Base-by-base conservation (phyloP, 352 stramenopile genomes). In the Phytophthora pini region DNA sequence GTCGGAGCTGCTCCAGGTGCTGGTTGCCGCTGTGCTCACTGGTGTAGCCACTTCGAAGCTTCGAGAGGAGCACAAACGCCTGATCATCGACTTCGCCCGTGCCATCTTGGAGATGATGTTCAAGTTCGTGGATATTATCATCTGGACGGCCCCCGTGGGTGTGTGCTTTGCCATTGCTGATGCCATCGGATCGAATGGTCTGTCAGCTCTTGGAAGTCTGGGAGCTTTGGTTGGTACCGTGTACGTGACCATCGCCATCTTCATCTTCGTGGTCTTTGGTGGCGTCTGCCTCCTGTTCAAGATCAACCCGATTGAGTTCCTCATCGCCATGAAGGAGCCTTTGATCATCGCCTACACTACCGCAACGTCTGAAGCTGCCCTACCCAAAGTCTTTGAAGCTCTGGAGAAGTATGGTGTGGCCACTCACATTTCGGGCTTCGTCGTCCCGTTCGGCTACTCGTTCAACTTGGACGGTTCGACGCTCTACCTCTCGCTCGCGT, bases 81-180 rank as follows among this genome's bases (percentile, higher is more conserved):
- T 82, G 26, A 81, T 88, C 48, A 56, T 89, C n/a, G 56, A 81
- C 1, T 73, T 80, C 11, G 36, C 75, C 0, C 65, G 68, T 3
- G 77, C 80, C 0, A 68, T 89, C 3, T 75, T 89, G 20, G 74
- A 84, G 58, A 83, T 87, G 72, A 87, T 87, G 77, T 89, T 89
- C 62, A 87, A 84, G 56, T 85, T 89, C 49, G 77, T 87, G 5
- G 72, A 84, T 54, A 87, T 89, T 61, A 68, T 89, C 45, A 85
- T 89, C 54, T 89, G 80, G 80, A 80, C 77, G 2, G 77, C 80
- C 3, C 77, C 80, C 5, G 55, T 89, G 20, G 77, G 80, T 56
- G 80, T 89, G 29, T 87, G 75, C 63, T 87, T 89, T 38, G 76
- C 72, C 5, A 70, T 89, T 36, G 80, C 80, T 43, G 73, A 78